Base-by-base conservation (phyloP, 192 early-diverging fungal genomes). In the Coemansia sp. region DNA sequence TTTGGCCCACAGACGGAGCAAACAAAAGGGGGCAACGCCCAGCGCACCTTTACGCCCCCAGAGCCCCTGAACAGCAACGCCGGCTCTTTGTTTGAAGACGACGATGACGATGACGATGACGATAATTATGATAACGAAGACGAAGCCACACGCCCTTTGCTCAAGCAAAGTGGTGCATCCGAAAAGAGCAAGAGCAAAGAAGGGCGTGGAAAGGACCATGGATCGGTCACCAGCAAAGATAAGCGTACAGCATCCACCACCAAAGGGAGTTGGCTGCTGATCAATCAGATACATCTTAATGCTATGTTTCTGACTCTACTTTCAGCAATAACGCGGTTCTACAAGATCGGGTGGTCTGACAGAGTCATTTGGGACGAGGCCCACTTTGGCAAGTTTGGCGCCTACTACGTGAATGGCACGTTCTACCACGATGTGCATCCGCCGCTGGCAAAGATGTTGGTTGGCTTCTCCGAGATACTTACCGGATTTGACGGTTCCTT, bases 391-490 rank as follows among this genome's bases (percentile, higher is more conserved):
- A 84, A 97, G 86, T 99, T 99, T 82, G 97, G 90, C 18, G 92
- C 91, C 9, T 82, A 94, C 72, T 99, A 99, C 78, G 71, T 99
- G 42, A 95, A 96, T 59, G 76, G 86, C 25, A 91, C 92, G 43
- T 99, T 97, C 65, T 99, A 97, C 68, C 94, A 94, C 72, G 97
- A 99, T 79, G 96, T 99, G 1, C 97, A 99, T 69, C 97, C 97
- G 30, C 96, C 97, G 5, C 77, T 97, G 60, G 96, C 96, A 43
- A 99, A 99, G 82, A 98, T 98, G 86, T 82, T 99, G 25, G 87
- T 95, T 21, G 95, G 90, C 1, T 74, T 97, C 18, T 86, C 94
- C 3, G 97, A 92, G 39, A 58, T 86, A 0, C 55, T 99, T 25
- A 91, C 87, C 8, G 91, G 94, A 0, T 97, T 91, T 68, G 86